These are phyloP conservation scores for Alliaria petiolata DNA, from an alignment of 345 rosid species.

Conservation along the genomic window DNA sequence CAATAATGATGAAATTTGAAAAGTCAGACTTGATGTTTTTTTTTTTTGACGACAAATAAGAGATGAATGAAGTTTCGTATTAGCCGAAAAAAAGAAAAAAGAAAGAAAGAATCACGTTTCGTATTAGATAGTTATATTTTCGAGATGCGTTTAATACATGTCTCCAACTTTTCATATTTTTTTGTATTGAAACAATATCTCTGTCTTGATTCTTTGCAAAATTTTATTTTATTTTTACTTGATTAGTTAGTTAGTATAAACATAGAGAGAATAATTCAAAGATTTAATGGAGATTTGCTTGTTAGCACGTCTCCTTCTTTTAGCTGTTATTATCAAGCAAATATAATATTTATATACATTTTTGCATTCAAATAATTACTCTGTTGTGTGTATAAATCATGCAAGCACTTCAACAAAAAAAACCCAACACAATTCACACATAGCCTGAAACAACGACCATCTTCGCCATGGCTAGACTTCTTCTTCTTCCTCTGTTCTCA, in stretches of 20 bases:
- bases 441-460: background rate
- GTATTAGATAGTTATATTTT: background rate
- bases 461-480: slow-evolving; percentile 5
- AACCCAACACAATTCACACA: no score
- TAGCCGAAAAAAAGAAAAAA: no score
- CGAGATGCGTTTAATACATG: background rate
- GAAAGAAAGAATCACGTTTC: no score
- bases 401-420: background rate
- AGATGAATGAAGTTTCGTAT: background rate
- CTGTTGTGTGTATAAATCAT: slow-evolving; percentile 6
- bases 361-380: background rate
- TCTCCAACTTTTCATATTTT: background rate
- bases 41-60: no score
- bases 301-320: background rate
- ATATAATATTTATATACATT: background rate
- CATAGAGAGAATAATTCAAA: background rate
- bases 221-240: background rate
- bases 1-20: no score
- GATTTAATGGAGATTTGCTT: background rate
- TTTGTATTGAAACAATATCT: background rate
- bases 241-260: no score
- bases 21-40: no score
- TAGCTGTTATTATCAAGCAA: background rate
- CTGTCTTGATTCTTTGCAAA: background rate
- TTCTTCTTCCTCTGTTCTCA: slow-evolving; percentile 8